A percentile compares a stretch with the other conserved stretches of the same genome.
Evolutionary conservation across 2,329 filamentous ascomycete genomes (phyloP).

Genomic region (Sporothrix pseudoabietina): DNA sequence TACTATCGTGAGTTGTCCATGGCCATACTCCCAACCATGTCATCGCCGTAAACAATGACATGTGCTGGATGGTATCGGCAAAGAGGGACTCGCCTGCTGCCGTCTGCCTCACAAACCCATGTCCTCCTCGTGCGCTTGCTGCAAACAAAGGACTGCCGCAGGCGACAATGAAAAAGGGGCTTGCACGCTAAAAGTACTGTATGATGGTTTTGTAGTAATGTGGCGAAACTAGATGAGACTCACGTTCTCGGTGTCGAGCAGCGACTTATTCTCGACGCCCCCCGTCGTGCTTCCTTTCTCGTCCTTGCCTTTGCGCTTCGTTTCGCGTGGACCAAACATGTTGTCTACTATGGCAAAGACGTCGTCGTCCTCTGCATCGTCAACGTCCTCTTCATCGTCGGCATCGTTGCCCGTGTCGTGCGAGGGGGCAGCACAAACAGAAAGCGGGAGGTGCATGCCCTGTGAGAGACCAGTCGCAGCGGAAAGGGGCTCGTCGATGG

Average conservation of each 20-base stretch:
- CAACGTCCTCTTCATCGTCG: slow-evolving; percentile 19
- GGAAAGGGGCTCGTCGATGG: not conserved
- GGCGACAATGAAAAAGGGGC: not conserved
- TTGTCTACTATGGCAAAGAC: slow-evolving; percentile 22
- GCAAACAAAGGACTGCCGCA: not conserved
- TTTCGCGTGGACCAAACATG: slow-evolving; percentile 6
- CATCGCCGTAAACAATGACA: no score
- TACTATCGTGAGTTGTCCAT: no score
- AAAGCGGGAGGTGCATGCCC: not conserved
- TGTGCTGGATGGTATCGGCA: no score
- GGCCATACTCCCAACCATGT: no score
- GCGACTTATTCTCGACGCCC: not conserved
- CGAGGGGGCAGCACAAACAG: not conserved
- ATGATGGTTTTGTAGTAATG: no score
- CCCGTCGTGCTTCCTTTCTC: not conserved
- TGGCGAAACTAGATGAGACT: not conserved
- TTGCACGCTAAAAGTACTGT: no score
- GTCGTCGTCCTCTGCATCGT: not conserved
- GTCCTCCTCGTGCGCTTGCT: not conserved
- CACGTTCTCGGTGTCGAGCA: not conserved
- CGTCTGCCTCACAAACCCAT: no score
- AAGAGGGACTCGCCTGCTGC: no score
- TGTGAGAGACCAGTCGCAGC: not conserved
- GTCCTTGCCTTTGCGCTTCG: not conserved
- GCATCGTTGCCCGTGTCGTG: slow-evolving; percentile 13